Percentiles rank a stretch among this genome's conserved stretches.
phyloP scores from a whole-genome alignment of 495 filamentous ascomycete species.

The Aspergillus campestris region DNA sequence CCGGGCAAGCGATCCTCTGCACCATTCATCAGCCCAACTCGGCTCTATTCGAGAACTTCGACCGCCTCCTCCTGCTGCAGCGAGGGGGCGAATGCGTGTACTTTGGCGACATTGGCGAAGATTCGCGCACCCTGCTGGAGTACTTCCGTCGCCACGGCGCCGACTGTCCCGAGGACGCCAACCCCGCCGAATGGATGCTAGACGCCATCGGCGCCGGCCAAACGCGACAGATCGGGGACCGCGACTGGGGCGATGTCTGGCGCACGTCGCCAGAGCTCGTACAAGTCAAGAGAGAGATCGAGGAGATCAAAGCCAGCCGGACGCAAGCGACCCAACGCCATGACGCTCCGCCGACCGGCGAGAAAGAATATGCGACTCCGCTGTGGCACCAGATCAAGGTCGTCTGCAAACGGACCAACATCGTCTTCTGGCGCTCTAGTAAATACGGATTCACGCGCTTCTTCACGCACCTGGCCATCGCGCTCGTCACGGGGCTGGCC shows the following conservation, averaged over 20 bases:
- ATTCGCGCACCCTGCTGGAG: slow-evolving; percentile 31
- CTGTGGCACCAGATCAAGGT: slow-evolving; percentile 61
- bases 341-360: slow-evolving; percentile 16
- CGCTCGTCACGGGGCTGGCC: slow-evolving; percentile 64
- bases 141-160: slow-evolving; percentile 49
- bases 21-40: slow-evolving; percentile 91
- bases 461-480: slow-evolving; percentile 66
- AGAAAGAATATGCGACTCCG: slow-evolving; percentile 69
- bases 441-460: slow-evolving; percentile 73
- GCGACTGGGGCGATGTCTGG: slow-evolving; percentile 80
- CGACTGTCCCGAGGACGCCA: slow-evolving; percentile 47
- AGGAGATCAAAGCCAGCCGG: slow-evolving; percentile 55
- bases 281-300: slow-evolving; percentile 56
- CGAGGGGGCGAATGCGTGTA: slow-evolving; percentile 58
- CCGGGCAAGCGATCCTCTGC: slow-evolving; percentile 82
- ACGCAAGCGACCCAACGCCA: slow-evolving; percentile 37
- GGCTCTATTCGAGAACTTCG: slow-evolving; percentile 76
- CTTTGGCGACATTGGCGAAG: slow-evolving; percentile 57
- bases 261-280: slow-evolving; percentile 60
- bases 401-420: slow-evolving; percentile 55
- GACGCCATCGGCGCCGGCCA: slow-evolving; percentile 78
- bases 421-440: slow-evolving; percentile 64
- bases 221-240: slow-evolving; percentile 59
- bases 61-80: slow-evolving; percentile 56
- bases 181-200: slow-evolving; percentile 83